These are phyloP conservation scores for Lachancea nothofagi DNA, from an alignment of 805 yeast species.

Conservation along the genomic window DNA sequence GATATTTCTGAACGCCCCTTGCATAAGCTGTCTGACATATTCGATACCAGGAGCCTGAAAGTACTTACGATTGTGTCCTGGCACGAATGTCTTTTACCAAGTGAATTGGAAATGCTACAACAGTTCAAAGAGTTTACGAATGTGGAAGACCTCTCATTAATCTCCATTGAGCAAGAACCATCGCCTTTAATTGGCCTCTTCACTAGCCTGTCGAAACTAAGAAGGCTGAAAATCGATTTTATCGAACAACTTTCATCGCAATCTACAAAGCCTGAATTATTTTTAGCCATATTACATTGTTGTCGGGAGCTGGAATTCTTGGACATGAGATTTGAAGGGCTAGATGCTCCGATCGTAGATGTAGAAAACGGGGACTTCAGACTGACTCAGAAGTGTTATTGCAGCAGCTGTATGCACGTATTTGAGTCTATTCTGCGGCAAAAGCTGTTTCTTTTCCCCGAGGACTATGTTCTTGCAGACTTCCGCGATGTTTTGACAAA, in stretches of 20 bases:
- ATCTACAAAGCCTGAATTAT: constrained; percentile 31
- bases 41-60: constrained; percentile 33
- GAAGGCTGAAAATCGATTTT: constrained; percentile 39
- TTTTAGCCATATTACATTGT: constrained; percentile 31
- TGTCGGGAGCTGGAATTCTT: constrained; percentile 35
- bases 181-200: constrained; percentile 32
- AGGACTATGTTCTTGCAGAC: constrained; percentile 26
- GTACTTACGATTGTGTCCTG: constrained; percentile 39
- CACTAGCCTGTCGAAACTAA: constrained; percentile 27
- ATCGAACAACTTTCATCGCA: constrained; percentile 33
- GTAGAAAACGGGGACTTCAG: constrained; percentile 24
- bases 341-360: constrained; percentile 30
- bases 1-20: constrained; percentile 17
- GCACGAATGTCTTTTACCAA: constrained; percentile 35
- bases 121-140: constrained; percentile 35
- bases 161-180: constrained; percentile 36
- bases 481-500: constrained; percentile 30
- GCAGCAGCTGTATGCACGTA: constrained; percentile 27
- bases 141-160: constrained; percentile 37
- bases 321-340: constrained; percentile 35
- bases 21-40: constrained; percentile 32
- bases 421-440: constrained; percentile 30
- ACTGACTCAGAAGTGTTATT: constrained; percentile 30
- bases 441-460: constrained; percentile 32
- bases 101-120: constrained; percentile 33